phyloP scores from a whole-genome alignment of 495 filamentous ascomycete genomes.

The Talaromyces ruber region DNA sequence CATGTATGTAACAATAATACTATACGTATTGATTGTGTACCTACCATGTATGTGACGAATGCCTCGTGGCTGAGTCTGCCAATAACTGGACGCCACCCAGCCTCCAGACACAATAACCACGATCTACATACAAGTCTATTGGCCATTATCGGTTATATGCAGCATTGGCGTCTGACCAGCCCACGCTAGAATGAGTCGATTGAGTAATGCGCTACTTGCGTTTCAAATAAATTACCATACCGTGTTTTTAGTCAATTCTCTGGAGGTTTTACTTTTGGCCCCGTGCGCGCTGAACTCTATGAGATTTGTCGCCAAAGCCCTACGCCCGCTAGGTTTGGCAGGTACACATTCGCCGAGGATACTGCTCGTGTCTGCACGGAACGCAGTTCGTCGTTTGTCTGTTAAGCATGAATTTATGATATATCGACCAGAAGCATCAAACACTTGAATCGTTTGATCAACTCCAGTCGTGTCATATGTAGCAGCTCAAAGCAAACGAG shows the following conservation, averaged over 20 bases:
- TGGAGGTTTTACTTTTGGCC: background rate
- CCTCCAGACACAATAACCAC: background rate
- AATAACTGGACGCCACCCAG: background rate
- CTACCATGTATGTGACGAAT: background rate
- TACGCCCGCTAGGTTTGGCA: background rate
- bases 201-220: background rate
- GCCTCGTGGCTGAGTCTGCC: background rate
- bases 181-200: background rate
- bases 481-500: background rate
- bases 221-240: background rate
- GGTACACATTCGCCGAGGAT: background rate
- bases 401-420: background rate
- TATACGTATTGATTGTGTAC: background rate
- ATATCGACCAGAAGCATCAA: background rate
- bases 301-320: background rate
- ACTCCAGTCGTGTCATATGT: background rate
- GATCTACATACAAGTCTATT: background rate
- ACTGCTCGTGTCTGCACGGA: background rate
- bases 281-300: background rate
- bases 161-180: background rate
- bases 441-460: background rate
- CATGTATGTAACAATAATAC: background rate
- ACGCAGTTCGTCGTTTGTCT: background rate
- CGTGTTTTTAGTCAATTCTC: background rate
- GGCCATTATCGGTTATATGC: background rate